Conservation (phyloP, 495 filamentous ascomycete genomes). For the Podospora pseudopauciseta region DNA sequence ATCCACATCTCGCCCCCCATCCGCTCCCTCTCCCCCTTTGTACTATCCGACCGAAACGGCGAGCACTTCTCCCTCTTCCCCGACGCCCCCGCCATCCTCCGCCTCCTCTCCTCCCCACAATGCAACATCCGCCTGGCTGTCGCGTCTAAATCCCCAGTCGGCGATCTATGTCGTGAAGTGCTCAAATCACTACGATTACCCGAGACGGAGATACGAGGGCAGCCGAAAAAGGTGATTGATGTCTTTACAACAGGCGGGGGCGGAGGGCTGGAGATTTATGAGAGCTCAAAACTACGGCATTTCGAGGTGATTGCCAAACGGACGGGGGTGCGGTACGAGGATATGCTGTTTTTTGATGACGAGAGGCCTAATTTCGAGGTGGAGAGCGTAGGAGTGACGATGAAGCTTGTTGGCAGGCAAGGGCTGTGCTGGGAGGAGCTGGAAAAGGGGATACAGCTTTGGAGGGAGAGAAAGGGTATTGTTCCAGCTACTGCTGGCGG, state of each 20-base stretch:
- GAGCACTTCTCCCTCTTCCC: constrained; percentile 79
- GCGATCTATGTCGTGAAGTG: constrained; percentile 76
- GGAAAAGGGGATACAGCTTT: constrained; percentile 73
- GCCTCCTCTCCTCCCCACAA: constrained; percentile 46
- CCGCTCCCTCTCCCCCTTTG: constrained; percentile 55
- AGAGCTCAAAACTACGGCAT: constrained; percentile 79
- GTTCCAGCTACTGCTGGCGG: neutral
- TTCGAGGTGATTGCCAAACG: constrained; percentile 67
- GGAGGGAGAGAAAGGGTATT: constrained; percentile 63
- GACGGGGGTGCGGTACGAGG: constrained; percentile 63
- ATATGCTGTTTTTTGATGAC: constrained; percentile 98
- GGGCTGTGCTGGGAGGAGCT: constrained; percentile 78
- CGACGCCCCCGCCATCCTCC: constrained; percentile 69
- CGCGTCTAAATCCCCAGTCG: constrained; percentile 78
- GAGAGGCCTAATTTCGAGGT: constrained; percentile 85
- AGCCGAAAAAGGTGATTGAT: constrained; percentile 55
- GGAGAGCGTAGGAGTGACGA: constrained; percentile 76
- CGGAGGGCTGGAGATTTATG: constrained; percentile 79
- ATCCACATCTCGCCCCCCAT: constrained; percentile 84
- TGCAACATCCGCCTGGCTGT: constrained; percentile 61
- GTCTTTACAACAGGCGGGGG: constrained; percentile 58
- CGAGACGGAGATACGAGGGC: constrained; percentile 31
- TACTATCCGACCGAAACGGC: constrained; percentile 57
- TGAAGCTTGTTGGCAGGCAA: constrained; percentile 67
- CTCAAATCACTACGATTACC: constrained; percentile 66